A percentile compares a stretch with the other conserved stretches of the same genome.
These are phyloP conservation scores for Ashbya aceris DNA, from an alignment of 1,139 yeast genomes.

Conservation along the genomic window DNA sequence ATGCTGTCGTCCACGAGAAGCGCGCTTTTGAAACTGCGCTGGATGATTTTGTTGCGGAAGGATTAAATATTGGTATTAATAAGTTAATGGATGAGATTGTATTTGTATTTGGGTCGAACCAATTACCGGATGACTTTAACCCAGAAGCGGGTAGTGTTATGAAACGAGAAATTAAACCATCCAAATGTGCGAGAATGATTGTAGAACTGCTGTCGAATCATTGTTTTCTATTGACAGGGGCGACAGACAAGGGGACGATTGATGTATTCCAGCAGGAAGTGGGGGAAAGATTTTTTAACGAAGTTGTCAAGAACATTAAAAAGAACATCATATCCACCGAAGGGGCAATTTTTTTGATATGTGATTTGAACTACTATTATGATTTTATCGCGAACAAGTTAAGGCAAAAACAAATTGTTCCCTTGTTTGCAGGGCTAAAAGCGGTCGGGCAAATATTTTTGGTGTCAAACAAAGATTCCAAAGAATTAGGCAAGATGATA, in stretches of 20 bases:
- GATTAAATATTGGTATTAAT: conserved; percentile 82
- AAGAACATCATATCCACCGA: conserved; percentile 60
- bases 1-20: conserved; percentile 73
- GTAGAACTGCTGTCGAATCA: conserved; percentile 62
- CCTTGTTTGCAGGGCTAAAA: conserved; percentile 72
- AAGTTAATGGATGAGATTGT: conserved; percentile 73
- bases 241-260: conserved; percentile 79
- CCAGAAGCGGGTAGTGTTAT: conserved; percentile 27
- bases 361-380: conserved; percentile 68
- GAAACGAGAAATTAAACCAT: conserved; percentile 44
- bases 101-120: conserved; percentile 41
- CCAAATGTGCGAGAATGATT: conserved; percentile 57
- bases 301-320: conserved; percentile 65
- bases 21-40: conserved; percentile 69
- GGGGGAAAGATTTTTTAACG: conserved; percentile 74
- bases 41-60: conserved; percentile 87
- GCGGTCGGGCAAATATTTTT: conserved; percentile 76
- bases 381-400: conserved; percentile 55
- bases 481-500: conserved; percentile 74
- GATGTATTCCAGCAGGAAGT: conserved; percentile 93
- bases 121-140: conserved; percentile 45
- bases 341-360: conserved; percentile 74
- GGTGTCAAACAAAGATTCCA: conserved; percentile 65
- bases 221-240: conserved; percentile 63
- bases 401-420: conserved; percentile 59